A percentile compares a stretch with the other conserved stretches of the same genome.
Evolutionary conservation across 2,329 filamentous ascomycete species (phyloP).

Genomic region (Colletotrichum musicola): DNA sequence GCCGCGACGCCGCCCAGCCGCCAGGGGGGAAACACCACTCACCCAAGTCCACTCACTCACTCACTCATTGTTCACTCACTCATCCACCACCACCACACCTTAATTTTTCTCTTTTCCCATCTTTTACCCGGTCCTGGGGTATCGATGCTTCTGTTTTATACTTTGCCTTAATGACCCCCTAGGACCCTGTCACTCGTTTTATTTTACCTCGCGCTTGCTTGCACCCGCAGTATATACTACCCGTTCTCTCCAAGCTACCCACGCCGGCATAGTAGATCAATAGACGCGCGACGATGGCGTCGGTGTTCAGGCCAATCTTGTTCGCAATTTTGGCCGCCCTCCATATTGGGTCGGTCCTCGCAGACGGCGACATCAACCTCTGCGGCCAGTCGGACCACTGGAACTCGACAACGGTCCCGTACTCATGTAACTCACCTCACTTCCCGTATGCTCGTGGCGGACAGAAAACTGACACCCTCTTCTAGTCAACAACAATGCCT

Average conservation of each 20-base stretch:
- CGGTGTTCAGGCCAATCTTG: neutral
- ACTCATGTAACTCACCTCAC: slow-evolving; percentile 23
- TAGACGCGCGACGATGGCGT: slow-evolving; percentile 22
- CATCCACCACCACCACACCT: slow-evolving; percentile 5
- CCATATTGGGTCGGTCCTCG: slow-evolving; percentile 14
- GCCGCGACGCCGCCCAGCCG: no score
- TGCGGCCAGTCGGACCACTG: slow-evolving; percentile 37
- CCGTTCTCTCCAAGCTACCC: no score
- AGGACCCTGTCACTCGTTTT: slow-evolving; percentile 9
- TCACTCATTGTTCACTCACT: neutral
- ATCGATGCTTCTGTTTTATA: slow-evolving; percentile 20
- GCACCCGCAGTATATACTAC: neutral
- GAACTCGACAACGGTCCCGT: slow-evolving; percentile 36
- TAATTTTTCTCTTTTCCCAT: neutral
- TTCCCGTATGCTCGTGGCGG: no score
- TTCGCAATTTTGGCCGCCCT: slow-evolving; percentile 11
- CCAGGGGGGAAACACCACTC: neutral
- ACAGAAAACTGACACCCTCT: neutral
- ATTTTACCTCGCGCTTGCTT: neutral
- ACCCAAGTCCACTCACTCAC: neutral
- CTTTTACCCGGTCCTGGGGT: slow-evolving; percentile 11
- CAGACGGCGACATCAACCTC: slow-evolving; percentile 28
- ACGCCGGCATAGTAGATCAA: no score
- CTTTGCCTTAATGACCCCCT: slow-evolving; percentile 15
- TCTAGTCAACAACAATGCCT: slow-evolving; percentile 37